Base-by-base conservation (phyloP, 2,329 filamentous ascomycete species). In the Pseudodiploospora longispora region DNA sequence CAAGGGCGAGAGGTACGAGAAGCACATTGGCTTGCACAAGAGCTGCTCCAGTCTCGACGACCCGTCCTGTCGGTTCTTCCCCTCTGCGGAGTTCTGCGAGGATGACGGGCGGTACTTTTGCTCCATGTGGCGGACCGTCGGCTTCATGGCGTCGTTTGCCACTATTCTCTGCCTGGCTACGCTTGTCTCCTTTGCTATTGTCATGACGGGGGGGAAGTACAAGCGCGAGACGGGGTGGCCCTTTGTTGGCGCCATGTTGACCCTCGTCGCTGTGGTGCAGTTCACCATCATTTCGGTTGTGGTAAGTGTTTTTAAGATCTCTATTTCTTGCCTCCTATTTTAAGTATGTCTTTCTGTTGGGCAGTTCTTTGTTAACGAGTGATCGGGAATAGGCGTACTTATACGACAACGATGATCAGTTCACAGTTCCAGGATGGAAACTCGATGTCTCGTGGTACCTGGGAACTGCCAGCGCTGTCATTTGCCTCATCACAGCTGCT, bases 71-170 rank as follows among this genome's bases (percentile, higher is more conserved):
- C 70, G 71, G 43, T 49, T 52, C 10, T 66, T 63, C 40, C 64
- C 63, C 10, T 53, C 54, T 19, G 53, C 54, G 19, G 56, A 62
- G 30, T 47, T 66, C 27, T 69, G 66, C 46, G 55, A 59, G 27
- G 54, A 57, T 32, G 61, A 55, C 28, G 77, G 83, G 54, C 75
- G 80, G 41, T 80, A 82, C 57, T 96, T 97, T 67, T 97, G 93
- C 71, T 85, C 82, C 55, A 85, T 94, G 75, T 98, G 91, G 91
- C 78, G 86, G 47, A 87, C 82, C 28, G 82, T 88, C 32, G 89
- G 87, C 27, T 97, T 96, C 66, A 67, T 95, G 51, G 88, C 95
- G 69, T 86, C 83, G 42, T 86, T 96, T 55, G 78, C 85, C 6
- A 78, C 88, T 33, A 81, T 95, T n/a, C 62, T 93, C 34, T 83